Conservation (phyloP, 805 yeast species). For the Priceomyces carsonii region DNA sequence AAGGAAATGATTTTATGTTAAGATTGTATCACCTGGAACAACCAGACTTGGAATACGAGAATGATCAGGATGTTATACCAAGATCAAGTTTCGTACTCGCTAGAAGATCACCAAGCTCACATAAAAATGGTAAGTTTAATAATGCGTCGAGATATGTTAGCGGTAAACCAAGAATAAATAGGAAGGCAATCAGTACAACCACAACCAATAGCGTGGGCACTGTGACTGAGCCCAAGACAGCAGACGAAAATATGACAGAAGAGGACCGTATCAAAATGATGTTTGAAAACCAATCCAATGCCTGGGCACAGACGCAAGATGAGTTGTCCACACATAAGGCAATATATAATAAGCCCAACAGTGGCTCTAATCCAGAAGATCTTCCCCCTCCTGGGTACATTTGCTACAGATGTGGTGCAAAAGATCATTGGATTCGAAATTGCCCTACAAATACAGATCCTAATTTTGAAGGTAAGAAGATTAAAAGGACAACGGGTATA, state of each 20-base stretch:
- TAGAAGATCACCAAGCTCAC: constrained; percentile 68
- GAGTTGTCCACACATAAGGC: constrained; percentile 85
- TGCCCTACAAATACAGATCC: constrained; percentile 96
- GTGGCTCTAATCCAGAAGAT: constrained; percentile 52
- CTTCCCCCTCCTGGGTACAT: constrained; percentile 94
- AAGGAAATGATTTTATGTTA: constrained; percentile 82
- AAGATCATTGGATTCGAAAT: constrained; percentile 90
- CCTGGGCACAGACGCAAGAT: constrained; percentile 94
- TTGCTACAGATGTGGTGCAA: constrained; percentile 94
- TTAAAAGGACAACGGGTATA: constrained; percentile 94
- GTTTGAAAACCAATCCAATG: constrained; percentile 92
- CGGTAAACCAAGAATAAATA: constrained; percentile 60
- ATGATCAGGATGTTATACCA: constrained; percentile 89
- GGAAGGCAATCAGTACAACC: constrained; percentile 38
- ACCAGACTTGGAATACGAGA: constrained; percentile 70
- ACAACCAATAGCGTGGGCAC: constrained; percentile 17
- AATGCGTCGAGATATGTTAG: constrained; percentile 71
- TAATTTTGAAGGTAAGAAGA: constrained; percentile 87
- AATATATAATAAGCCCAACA: constrained; percentile 54
- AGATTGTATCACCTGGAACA: constrained; percentile 58
- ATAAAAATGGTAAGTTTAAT: constrained; percentile 43
- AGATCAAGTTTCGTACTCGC: constrained; percentile 84
- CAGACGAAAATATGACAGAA: constrained; percentile 58
- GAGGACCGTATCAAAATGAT: constrained; percentile 86
- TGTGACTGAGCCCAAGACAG: constrained; percentile 17